Conservation (phyloP, 2,329 filamentous ascomycete genomes). For the Leptosphaerulina australis region DNA sequence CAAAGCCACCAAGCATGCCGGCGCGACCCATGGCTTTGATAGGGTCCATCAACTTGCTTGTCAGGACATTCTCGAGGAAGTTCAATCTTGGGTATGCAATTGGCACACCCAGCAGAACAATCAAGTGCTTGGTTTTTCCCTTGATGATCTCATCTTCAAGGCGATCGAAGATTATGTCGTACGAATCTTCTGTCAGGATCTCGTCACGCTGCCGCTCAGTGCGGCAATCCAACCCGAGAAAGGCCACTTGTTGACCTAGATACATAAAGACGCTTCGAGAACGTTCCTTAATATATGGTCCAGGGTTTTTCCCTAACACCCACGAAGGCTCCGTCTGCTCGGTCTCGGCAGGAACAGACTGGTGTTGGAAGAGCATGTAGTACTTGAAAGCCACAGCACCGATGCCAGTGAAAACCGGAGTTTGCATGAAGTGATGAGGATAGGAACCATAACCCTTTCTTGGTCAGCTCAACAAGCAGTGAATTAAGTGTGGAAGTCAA, state of each 20-base stretch:
- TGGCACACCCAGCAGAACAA: slow-evolving; percentile 80
- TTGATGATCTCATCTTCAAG: slow-evolving; percentile 80
- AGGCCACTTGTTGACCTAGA: slow-evolving; percentile 76
- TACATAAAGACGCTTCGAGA: slow-evolving; percentile 87
- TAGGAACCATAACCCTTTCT: slow-evolving; percentile 86
- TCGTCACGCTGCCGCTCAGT: slow-evolving; percentile 87
- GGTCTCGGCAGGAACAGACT: slow-evolving; percentile 81
- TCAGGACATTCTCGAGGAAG: slow-evolving; percentile 72
- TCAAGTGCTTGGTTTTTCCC: slow-evolving; percentile 85
- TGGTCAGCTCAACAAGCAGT: slow-evolving; percentile 60
- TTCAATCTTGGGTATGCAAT: slow-evolving; percentile 57
- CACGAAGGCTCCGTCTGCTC: slow-evolving; percentile 87
- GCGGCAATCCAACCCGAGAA: slow-evolving; percentile 87
- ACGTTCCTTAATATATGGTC: slow-evolving; percentile 86
- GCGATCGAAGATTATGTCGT: slow-evolving; percentile 84
- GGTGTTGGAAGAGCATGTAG: slow-evolving; percentile 98
- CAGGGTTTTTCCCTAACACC: slow-evolving; percentile 78
- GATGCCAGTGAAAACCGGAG: slow-evolving; percentile 85
- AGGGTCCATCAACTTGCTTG: slow-evolving; percentile 83
- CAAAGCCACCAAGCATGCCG: slow-evolving; percentile 76
- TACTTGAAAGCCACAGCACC: slow-evolving; percentile 97
- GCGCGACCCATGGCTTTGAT: slow-evolving; percentile 85
- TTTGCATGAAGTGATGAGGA: slow-evolving; percentile 87
- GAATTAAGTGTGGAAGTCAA: slow-evolving; percentile 4
- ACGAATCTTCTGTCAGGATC: slow-evolving; percentile 79